Percentiles rank a stretch among this genome's conserved stretches.
These are phyloP conservation scores for Musa itinerans DNA, from an alignment of 176 grass and related monocot species.

Conservation along the genomic window DNA sequence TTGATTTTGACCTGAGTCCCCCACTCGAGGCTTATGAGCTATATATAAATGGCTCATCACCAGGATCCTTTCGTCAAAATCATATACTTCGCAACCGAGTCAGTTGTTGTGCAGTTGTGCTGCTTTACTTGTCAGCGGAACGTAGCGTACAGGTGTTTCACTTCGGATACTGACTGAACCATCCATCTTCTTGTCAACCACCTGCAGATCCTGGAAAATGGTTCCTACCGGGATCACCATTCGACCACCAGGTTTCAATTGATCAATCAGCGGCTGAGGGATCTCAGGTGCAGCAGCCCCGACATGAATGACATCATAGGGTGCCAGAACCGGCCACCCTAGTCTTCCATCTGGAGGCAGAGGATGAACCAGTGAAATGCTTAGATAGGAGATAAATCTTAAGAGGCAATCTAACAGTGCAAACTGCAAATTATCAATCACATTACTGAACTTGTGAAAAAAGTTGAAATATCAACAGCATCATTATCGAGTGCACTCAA, in stretches of 20 bases:
- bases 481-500: no score
- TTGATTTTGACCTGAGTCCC: no score
- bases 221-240: conserved; percentile 8
- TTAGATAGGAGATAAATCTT: neutral
- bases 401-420: neutral
- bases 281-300: conserved; percentile 8
- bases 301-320: neutral
- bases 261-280: neutral
- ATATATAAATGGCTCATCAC: no score
- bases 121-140: conserved; percentile 5
- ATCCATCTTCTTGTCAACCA: conserved; percentile 10
- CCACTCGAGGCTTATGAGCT: no score
- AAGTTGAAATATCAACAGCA: no score
- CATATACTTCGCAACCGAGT: neutral
- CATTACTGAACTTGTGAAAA: no score
- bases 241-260: neutral
- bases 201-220: conserved; percentile 6
- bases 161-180: neutral
- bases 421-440: neutral
- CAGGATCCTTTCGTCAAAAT: no score
- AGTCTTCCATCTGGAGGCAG: conserved; percentile 4
- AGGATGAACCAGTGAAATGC: neutral
- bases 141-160: neutral
- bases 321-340: conserved; percentile 6
- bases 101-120: conserved; percentile 3